phyloP scores from a whole-genome alignment of 2,329 filamentous ascomycete species.

The Neoscytalidium dimidiatum region DNA sequence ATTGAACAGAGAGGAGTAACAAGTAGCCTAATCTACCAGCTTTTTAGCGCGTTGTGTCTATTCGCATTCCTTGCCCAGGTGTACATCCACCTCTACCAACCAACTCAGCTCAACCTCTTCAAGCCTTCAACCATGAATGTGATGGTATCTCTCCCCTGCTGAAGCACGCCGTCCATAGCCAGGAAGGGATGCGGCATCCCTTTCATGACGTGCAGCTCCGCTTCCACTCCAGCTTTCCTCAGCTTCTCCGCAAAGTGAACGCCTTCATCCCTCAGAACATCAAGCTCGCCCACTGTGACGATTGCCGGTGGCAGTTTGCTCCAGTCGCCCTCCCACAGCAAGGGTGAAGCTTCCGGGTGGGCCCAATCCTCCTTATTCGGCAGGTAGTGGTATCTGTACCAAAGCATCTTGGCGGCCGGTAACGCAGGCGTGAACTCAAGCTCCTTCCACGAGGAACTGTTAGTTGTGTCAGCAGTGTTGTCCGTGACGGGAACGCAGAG shows the following conservation, averaged over 20 bases:
- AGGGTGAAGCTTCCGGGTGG: conserved; percentile 37
- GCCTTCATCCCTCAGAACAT: conserved; percentile 37
- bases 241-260: conserved; percentile 32
- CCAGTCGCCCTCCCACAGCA: conserved; percentile 26
- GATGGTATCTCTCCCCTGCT: conserved; percentile 15
- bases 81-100: background rate
- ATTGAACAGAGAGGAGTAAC: no score
- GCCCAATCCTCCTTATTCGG: conserved; percentile 25
- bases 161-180: conserved; percentile 14
- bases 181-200: conserved; percentile 18
- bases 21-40: background rate
- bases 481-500: conserved; percentile 39
- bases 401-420: conserved; percentile 39
- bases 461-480: conserved; percentile 33
- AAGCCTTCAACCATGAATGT: conserved; percentile 5
- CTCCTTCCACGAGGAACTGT: conserved; percentile 21
- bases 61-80: background rate
- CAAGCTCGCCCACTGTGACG: conserved; percentile 36
- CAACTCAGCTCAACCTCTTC: background rate
- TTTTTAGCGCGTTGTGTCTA: background rate
- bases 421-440: conserved; percentile 29
- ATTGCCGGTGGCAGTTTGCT: conserved; percentile 33
- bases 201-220: conserved; percentile 19
- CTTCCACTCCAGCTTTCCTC: conserved; percentile 21
- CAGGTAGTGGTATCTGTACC: conserved; percentile 41